Evolutionary conservation across 106 monocot species (phyloP), one percentile per base, ranked within the genome.

Genomic region (Dactylorhiza incarnata): DNA sequence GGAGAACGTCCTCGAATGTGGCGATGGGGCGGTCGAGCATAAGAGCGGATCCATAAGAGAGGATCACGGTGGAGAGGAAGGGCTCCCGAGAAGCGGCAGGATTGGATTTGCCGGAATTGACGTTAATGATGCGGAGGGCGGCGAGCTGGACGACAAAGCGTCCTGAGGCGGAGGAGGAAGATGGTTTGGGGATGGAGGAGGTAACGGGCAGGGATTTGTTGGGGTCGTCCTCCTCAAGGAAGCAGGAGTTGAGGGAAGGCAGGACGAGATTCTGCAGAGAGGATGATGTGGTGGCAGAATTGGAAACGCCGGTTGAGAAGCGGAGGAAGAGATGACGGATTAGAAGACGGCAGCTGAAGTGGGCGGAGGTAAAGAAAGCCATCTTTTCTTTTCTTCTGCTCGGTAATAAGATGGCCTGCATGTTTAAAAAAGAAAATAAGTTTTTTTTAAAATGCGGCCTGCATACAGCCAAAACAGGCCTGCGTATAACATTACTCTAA

Each of bases 41-140:
- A 58, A 73, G 22, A 61, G 84, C 86, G 75, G 78, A 48, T 68
- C 84, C 87, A 68, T 89, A 91, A 58, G 84, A 79, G 61, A 81
- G 75, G 74, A 92, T 79, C 78, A 88, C 24, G 51, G 86, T 74
- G 78, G 82, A 67, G 73, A 87, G 52, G 70, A 67, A 73, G 80
- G 86, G 16, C 47, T 92, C 95, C 25, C 82, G 26, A 46, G 67
- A 12, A 55, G 74, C 17, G 48, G 78, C 7, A 37, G 45, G 22
- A 19, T 44, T 5, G 48, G 14, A 12, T 15, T 55, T 47, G 51
- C 81, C 78, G 74, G 74, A 68, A 73, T 82, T 74, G 74, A 80
- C 14, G 49, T 74, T 80, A 56, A 80, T 51, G 84, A 87, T 87
- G 23, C 78, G 80, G 87, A 84, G 87, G 49, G 82, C 84, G 73